A percentile compares a stretch with the other conserved stretches of the same genome.
Conservation (phyloP, 371 early-diverging fungal genomes). For the Mortierella sp. region DNA sequence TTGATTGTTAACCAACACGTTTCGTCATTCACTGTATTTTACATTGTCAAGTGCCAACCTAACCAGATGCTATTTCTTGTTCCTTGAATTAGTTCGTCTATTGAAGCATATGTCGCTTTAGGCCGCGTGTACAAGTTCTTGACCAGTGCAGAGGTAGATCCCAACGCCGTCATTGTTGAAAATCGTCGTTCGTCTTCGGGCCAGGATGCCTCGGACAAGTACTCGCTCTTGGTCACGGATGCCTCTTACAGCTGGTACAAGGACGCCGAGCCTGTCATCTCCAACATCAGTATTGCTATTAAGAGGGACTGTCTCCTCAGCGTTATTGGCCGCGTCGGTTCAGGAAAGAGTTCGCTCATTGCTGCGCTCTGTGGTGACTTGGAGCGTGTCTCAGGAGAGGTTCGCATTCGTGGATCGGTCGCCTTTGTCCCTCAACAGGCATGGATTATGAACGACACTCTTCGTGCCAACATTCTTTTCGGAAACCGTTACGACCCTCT, state of each 20-base stretch:
- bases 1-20: not conserved
- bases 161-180: constrained; percentile 66
- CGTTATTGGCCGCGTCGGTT: constrained; percentile 92
- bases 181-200: constrained; percentile 46
- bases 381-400: constrained; percentile 78
- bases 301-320: constrained; percentile 77
- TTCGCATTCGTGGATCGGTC: constrained; percentile 81
- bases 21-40: not conserved
- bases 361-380: constrained; percentile 92
- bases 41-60: not conserved
- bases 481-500: constrained; percentile 83
- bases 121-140: constrained; percentile 87
- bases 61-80: constrained; percentile 16
- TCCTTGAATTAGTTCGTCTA: constrained; percentile 70
- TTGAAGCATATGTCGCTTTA: constrained; percentile 91
- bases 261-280: constrained; percentile 66
- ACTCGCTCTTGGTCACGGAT: constrained; percentile 56
- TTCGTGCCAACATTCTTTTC: constrained; percentile 95
- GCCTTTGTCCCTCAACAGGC: constrained; percentile 94
- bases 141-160: constrained; percentile 82
- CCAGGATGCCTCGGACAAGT: constrained; percentile 58
- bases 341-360: constrained; percentile 90
- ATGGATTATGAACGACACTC: constrained; percentile 95
- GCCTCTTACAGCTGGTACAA: constrained; percentile 75
- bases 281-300: constrained; percentile 75